Evolutionary conservation across 208 protist species (phyloP).

Genomic region (Strigomonas galati): DNA sequence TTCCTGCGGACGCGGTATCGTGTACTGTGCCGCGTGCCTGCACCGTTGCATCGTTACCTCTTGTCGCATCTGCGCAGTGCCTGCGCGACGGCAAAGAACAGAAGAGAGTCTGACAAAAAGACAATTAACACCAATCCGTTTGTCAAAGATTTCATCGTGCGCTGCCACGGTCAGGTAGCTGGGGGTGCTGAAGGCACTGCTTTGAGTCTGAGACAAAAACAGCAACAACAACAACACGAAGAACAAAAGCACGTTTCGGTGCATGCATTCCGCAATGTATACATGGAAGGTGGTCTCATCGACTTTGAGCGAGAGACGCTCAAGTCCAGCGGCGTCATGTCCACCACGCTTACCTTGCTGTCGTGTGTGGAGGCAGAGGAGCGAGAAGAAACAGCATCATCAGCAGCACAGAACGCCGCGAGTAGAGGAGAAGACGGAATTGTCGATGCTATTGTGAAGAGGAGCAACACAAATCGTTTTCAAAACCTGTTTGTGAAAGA

Average conservation of each 20-base stretch:
- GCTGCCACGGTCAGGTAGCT: too few relatives aligned
- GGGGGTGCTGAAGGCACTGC: too few relatives aligned
- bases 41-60: conserved; percentile 21
- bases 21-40: conserved; percentile 63
- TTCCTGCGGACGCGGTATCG: conserved; percentile 58
- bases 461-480: neutral
- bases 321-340: conserved; percentile 17
- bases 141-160: too few relatives aligned
- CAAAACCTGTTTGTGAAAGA: neutral
- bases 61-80: neutral
- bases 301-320: conserved; percentile 23
- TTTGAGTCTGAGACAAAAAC: too few relatives aligned
- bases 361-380: conserved; percentile 18
- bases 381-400: neutral
- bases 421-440: neutral
- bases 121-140: too few relatives aligned
- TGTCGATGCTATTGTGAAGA: neutral
- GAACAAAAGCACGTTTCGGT: too few relatives aligned
- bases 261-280: conserved; percentile 1
- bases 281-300: conserved; percentile 31
- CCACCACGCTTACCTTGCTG: conserved; percentile 17
- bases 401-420: too few relatives aligned
- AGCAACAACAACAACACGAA: too few relatives aligned
- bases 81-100: neutral
- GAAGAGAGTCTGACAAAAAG: too few relatives aligned